A percentile compares a stretch with the other conserved stretches of the same genome.
Conservation (phyloP, 1,284 basidiomycete species). For the Heterobasidion occidentale region DNA sequence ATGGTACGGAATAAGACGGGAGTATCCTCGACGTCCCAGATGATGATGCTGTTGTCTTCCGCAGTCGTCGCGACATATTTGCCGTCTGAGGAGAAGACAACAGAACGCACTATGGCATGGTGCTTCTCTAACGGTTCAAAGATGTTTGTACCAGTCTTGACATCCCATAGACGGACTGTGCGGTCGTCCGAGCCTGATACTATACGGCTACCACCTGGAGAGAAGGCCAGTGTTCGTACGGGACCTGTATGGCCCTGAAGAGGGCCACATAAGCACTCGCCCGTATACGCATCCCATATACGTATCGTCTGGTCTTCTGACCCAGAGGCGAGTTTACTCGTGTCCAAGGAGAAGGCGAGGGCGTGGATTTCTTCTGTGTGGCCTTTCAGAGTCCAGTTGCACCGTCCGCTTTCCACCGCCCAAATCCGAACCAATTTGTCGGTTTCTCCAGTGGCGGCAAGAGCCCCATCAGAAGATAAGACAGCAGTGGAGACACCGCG, state of each 20-base stretch:
- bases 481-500: background rate
- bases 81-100: constrained; percentile 16
- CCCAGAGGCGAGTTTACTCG: too few species aligned
- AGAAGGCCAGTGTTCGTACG: constrained; percentile 11
- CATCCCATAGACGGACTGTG: constrained; percentile 17
- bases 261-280: background rate
- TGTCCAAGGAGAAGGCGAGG: constrained; percentile 10
- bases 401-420: background rate
- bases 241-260: background rate
- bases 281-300: too few species aligned
- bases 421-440: background rate
- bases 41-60: constrained; percentile 2
- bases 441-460: background rate
- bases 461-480: background rate
- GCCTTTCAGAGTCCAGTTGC: background rate
- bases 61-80: constrained; percentile 12
- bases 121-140: constrained; percentile 5
- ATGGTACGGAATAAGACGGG: background rate
- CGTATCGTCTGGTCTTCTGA: too few species aligned
- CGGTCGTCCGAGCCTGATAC: constrained; percentile 16
- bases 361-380: constrained; percentile 1
- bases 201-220: constrained; percentile 12
- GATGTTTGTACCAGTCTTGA: constrained; percentile 1
- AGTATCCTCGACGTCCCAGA: background rate
- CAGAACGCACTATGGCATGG: constrained; percentile 8